Evolutionary conservation across 106 monocot genomes (phyloP).

Genomic region (Acanthochlamys bracteata): DNA sequence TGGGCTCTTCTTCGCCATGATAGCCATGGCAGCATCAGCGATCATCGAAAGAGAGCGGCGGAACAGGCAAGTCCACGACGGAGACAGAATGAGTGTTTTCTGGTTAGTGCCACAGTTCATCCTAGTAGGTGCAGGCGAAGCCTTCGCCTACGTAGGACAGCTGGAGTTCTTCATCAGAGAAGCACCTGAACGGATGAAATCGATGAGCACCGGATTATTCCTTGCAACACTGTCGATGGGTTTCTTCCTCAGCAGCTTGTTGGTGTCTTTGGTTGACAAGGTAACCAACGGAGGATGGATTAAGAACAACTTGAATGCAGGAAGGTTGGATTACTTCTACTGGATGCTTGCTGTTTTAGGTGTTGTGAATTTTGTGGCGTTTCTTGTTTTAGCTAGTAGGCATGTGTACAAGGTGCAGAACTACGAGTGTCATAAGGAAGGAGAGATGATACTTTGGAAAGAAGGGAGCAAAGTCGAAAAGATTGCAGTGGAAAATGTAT

Average conservation of each 20-base stretch:
- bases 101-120: slow-evolving; percentile 28
- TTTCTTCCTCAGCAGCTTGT: slow-evolving; percentile 20
- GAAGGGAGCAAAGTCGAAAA: background rate
- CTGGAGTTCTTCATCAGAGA: slow-evolving; percentile 31
- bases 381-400: slow-evolving; percentile 35
- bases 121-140: slow-evolving; percentile 19
- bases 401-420: slow-evolving; percentile 51
- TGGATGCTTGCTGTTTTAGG: slow-evolving; percentile 74
- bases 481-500: background rate
- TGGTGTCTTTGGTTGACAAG: slow-evolving; percentile 5
- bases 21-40: slow-evolving; percentile 64
- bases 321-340: slow-evolving; percentile 81
- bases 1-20: slow-evolving; percentile 51
- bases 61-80: background rate
- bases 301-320: slow-evolving; percentile 53
- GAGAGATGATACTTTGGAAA: background rate
- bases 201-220: slow-evolving; percentile 24
- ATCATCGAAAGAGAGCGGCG: slow-evolving; percentile 26
- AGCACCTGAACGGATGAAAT: slow-evolving; percentile 26
- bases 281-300: slow-evolving; percentile 35
- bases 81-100: slow-evolving; percentile 43
- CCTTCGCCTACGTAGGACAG: slow-evolving; percentile 22
- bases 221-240: slow-evolving; percentile 20
- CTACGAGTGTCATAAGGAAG: slow-evolving; percentile 1
- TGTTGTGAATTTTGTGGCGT: slow-evolving; percentile 49